Evolutionary conservation across 2,329 filamentous ascomycete genomes (phyloP).

Genomic region (Chalara sp.): DNA sequence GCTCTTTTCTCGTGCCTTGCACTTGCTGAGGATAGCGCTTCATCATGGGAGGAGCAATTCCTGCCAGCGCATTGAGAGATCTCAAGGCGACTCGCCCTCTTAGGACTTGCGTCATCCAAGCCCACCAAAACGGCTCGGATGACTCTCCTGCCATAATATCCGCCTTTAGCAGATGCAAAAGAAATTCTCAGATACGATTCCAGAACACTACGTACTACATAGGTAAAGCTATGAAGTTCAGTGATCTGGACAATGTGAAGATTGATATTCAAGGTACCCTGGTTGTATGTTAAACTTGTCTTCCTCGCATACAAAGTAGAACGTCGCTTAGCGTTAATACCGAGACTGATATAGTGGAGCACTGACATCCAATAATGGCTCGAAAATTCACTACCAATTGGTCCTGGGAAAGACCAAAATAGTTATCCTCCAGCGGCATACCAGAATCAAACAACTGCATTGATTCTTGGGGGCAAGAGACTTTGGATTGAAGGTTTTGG

Average conservation of each 20-base stretch:
- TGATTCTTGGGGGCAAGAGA: constrained; percentile 45
- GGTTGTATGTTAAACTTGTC: neutral
- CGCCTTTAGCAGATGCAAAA: constrained; percentile 35
- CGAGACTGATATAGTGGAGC: constrained; percentile 26
- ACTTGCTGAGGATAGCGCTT: no score
- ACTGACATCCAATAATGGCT: constrained; percentile 46
- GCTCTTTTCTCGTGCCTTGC: no score
- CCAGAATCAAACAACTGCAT: constrained; percentile 48
- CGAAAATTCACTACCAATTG: constrained; percentile 40
- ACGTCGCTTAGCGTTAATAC: no score
- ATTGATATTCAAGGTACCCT: constrained; percentile 50
- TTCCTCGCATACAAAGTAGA: no score
- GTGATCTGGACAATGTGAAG: constrained; percentile 33
- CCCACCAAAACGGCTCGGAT: constrained; percentile 15
- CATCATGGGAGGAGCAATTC: no score
- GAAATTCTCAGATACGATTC: constrained; percentile 34
- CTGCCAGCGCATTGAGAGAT: no score
- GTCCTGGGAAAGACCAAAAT: constrained; percentile 7
- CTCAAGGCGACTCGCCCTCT: no score
- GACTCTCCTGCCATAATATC: constrained; percentile 35
- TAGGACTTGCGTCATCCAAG: no score
- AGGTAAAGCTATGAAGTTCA: constrained; percentile 37
- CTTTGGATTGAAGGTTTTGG: constrained; percentile 42
- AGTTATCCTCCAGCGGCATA: constrained; percentile 23
- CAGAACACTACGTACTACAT: constrained; percentile 37